Evolutionary conservation across 345 rosid species (phyloP).

Genomic region (Boechera retrofracta): DNA sequence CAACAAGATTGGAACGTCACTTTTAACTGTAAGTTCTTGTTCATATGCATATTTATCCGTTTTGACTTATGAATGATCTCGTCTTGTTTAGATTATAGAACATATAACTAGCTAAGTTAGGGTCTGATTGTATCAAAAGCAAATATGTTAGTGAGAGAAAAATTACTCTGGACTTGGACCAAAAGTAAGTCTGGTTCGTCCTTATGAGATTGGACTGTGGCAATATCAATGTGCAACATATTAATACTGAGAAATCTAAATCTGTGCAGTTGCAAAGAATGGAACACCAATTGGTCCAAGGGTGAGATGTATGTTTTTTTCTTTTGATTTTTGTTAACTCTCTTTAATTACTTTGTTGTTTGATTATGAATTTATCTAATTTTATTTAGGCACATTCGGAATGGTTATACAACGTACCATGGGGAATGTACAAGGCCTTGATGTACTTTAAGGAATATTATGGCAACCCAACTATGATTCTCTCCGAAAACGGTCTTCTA

Average conservation of each 20-base stretch:
- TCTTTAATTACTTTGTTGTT: background rate
- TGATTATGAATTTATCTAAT: background rate
- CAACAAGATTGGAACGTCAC: constrained; percentile 93
- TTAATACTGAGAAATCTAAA: constrained; percentile 5
- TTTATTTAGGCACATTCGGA: constrained; percentile 69
- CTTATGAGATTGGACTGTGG: background rate
- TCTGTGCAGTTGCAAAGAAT: constrained; percentile 60
- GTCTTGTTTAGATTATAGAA: background rate
- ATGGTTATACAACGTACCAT: constrained; percentile 95
- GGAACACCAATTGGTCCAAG: constrained; percentile 83
- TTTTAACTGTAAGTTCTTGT: constrained; percentile 67
- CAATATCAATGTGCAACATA: background rate
- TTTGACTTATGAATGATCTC: background rate
- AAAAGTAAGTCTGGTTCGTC: background rate
- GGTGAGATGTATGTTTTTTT: constrained; percentile 44
- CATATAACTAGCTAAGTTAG: constrained; percentile 8
- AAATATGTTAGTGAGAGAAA: background rate
- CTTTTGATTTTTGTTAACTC: background rate
- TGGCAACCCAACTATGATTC: constrained; percentile 76
- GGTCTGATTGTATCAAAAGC: background rate
- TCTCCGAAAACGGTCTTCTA: constrained; percentile 82
- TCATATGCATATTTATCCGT: background rate
- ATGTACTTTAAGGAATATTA: constrained; percentile 84
- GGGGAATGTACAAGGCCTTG: constrained; percentile 94
- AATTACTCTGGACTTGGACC: constrained; percentile 1